These are phyloP conservation scores for Daldinia childiae DNA, from an alignment of 495 filamentous ascomycete species.

Conservation along the genomic window DNA sequence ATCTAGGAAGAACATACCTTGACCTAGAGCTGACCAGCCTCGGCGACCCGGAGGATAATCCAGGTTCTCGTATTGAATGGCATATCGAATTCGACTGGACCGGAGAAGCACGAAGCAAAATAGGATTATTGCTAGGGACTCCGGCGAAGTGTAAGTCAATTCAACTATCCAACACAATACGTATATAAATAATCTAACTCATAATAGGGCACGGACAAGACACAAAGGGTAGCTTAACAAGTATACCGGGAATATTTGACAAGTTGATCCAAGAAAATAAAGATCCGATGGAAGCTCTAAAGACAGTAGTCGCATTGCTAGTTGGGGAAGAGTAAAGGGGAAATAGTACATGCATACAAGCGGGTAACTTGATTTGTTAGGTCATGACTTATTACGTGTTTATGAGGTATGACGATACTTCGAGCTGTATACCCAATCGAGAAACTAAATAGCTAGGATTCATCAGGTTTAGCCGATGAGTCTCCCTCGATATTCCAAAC, in stretches of 20 bases:
- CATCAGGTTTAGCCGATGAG: background rate
- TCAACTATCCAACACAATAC: background rate
- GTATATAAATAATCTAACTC: slow-evolving; percentile 39
- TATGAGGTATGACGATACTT: slow-evolving; percentile 14
- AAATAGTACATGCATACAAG: background rate
- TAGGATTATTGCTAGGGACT: slow-evolving; percentile 56
- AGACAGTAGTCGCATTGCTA: slow-evolving; percentile 62
- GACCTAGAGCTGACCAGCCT: slow-evolving; percentile 51
- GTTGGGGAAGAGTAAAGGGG: slow-evolving; percentile 47
- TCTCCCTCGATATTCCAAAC: background rate
- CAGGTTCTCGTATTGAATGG: slow-evolving; percentile 62
- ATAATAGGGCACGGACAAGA: slow-evolving; percentile 62
- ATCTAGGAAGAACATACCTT: slow-evolving; percentile 55
- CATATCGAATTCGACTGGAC: slow-evolving; percentile 69
- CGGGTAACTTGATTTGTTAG: background rate
- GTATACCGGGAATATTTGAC: slow-evolving; percentile 63
- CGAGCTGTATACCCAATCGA: background rate
- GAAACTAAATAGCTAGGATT: background rate
- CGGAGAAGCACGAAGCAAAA: slow-evolving; percentile 65
- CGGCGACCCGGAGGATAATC: slow-evolving; percentile 27
- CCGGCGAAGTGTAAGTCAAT: slow-evolving; percentile 62
- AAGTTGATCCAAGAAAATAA: slow-evolving; percentile 58
- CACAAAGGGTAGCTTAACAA: slow-evolving; percentile 54
- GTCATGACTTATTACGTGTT: slow-evolving; percentile 1
- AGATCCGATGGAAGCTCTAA: slow-evolving; percentile 62